A percentile compares a stretch with the other conserved stretches of the same genome.
These are phyloP conservation scores for Coniochaeta sp. DNA, from an alignment of 2,329 filamentous ascomycete species.

Conservation along the genomic window DNA sequence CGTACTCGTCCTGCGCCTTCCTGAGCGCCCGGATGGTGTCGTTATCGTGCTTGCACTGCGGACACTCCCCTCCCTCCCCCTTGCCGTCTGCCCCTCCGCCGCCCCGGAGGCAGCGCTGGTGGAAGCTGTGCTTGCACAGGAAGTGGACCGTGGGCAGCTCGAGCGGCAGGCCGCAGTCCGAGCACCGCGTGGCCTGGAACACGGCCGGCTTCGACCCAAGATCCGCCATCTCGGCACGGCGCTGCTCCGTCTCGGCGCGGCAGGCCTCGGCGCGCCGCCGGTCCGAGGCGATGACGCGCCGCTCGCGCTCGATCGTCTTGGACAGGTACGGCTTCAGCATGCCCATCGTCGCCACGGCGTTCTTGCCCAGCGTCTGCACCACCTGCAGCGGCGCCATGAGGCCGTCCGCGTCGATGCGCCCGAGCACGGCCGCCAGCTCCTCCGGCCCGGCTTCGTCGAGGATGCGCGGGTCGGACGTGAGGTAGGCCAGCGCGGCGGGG, in stretches of 20 bases:
- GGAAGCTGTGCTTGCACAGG: conserved; percentile 93
- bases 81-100: conserved; percentile 26
- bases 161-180: conserved; percentile 68
- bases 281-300: conserved; percentile 76
- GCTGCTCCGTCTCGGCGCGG: conserved; percentile 72
- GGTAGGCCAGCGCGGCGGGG: conserved; percentile 84
- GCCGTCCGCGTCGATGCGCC: conserved; percentile 81
- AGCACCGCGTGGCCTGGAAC: conserved; percentile 86
- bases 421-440: conserved; percentile 72
- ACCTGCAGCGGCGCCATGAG: conserved; percentile 96
- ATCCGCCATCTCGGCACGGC: conserved; percentile 70
- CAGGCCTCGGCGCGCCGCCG: conserved; percentile 77
- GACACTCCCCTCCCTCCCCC: conserved; percentile 67
- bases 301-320: conserved; percentile 81
- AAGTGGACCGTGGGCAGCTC: conserved; percentile 93
- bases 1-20: conserved; percentile 77
- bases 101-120: conserved; percentile 71
- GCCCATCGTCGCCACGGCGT: conserved; percentile 83
- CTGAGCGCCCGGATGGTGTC: conserved; percentile 84
- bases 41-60: conserved; percentile 76
- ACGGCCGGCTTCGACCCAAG: conserved; percentile 74
- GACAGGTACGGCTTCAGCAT: conserved; percentile 92
- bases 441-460: conserved; percentile 77
- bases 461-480: conserved; percentile 75
- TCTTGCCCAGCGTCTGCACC: conserved; percentile 74